Conservation (phyloP, 768 basidiomycete genomes). For the Steccherinum ochraceum region DNA sequence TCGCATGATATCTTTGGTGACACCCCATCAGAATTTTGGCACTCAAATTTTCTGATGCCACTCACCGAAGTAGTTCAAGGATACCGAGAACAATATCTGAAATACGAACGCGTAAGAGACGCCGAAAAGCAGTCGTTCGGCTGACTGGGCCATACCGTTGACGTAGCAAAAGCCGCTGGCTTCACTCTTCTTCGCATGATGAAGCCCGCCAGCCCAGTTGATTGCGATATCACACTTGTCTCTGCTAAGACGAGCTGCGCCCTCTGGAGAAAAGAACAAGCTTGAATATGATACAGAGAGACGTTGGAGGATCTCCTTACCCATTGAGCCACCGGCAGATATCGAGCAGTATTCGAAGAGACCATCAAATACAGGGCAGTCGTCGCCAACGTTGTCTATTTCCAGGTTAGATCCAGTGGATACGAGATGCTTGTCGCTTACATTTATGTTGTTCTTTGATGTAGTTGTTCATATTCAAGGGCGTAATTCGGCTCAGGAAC, state of each 20-base stretch:
- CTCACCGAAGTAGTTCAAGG: constrained; percentile 81
- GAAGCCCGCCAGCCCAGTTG: constrained; percentile 98
- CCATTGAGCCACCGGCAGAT: constrained; percentile 99
- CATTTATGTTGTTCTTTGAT: constrained; percentile 96
- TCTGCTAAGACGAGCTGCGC: constrained; percentile 88
- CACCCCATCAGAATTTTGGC: not conserved
- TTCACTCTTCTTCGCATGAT: constrained; percentile 99
- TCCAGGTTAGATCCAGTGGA: not conserved
- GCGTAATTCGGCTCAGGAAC: constrained; percentile 89
- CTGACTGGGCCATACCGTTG: constrained; percentile 55
- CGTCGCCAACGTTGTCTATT: constrained; percentile 96
- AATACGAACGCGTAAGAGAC: not conserved
- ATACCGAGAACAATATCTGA: constrained; percentile 96
- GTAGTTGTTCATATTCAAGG: constrained; percentile 91
- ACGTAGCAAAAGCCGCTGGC: constrained; percentile 99
- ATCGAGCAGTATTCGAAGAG: constrained; percentile 99
- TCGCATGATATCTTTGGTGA: constrained; percentile 71
- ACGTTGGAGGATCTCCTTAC: constrained; percentile 51
- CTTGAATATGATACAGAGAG: constrained; percentile 2
- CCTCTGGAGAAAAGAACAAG: constrained; percentile 74
- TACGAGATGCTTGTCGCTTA: constrained; percentile 29
- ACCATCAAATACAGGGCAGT: constrained; percentile 98
- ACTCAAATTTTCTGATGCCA: not conserved
- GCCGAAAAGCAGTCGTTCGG: not conserved
- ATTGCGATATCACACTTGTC: constrained; percentile 99